Evolutionary conservation across 2,329 filamentous ascomycete species (phyloP).

Genomic region (Sporothrix inflata): DNA sequence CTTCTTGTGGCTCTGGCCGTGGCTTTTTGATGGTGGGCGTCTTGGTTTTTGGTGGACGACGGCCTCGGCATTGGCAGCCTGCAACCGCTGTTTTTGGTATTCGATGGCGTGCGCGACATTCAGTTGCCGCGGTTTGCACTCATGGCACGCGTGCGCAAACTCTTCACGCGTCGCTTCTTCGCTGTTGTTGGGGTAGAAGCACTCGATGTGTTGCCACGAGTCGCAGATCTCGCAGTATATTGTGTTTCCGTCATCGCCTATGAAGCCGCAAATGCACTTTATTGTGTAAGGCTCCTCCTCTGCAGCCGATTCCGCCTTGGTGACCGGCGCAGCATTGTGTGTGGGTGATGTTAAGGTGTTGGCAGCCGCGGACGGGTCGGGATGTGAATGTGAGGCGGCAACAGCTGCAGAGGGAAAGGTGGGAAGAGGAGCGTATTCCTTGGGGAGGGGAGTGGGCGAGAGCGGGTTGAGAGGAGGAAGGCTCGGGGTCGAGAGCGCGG

Average conservation of each 20-base stretch:
- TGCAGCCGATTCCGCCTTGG: constrained; percentile 58
- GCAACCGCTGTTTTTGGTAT: constrained; percentile 65
- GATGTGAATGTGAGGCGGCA: not conserved
- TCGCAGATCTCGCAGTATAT: constrained; percentile 96
- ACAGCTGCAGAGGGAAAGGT: constrained; percentile 21
- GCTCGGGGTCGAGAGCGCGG: constrained; percentile 59
- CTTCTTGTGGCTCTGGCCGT: constrained; percentile 71
- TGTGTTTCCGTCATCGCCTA: constrained; percentile 95
- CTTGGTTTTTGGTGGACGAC: constrained; percentile 71
- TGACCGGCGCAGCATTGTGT: constrained; percentile 45
- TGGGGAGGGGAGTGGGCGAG: constrained; percentile 13
- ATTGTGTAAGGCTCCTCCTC: constrained; percentile 89
- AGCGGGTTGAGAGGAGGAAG: constrained; percentile 45
- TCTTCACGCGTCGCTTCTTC: constrained; percentile 71
- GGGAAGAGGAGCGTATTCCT: constrained; percentile 21
- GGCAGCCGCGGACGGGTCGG: constrained; percentile 34
- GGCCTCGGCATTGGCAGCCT: constrained; percentile 49
- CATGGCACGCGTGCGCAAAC: constrained; percentile 82
- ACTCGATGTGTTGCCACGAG: constrained; percentile 97
- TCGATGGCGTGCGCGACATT: constrained; percentile 76
- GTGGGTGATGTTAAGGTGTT: not conserved
- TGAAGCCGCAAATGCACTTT: constrained; percentile 94
- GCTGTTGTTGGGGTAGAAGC: constrained; percentile 81
- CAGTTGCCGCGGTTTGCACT: constrained; percentile 79
- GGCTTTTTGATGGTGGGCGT: constrained; percentile 74